Base-by-base conservation (phyloP, 2,329 filamentous ascomycete genomes). In the Saccharata proteae region DNA sequence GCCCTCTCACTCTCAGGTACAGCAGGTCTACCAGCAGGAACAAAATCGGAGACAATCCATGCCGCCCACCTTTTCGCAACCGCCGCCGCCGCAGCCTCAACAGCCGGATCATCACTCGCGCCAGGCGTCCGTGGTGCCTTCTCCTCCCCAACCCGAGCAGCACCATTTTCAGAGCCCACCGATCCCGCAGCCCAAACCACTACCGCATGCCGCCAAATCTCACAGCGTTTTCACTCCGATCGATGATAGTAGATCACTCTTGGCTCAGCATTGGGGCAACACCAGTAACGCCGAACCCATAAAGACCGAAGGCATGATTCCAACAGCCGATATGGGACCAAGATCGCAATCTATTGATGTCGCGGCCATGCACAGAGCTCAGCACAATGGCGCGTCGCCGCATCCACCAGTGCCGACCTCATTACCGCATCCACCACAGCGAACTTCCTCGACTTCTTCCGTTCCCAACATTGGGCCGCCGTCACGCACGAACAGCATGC, bases 171-270 rank as follows among this genome's bases (percentile, higher is more conserved):
- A 51, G 49, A 74, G 55, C 52, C 68, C 48, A 40, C 71, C 43
- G 51, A 66, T 51, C 60, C 74, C 34, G 43, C 61, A 81, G 40
- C 77, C 79, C 2, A 80, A 78, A 46, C 77, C 81, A 5, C 44
- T 71, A 3, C 64, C 67, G 6, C 58, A 49, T 13, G 55, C 60
- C 19, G 58, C 67, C 19, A 86, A 86, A 52, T 78, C 79, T 14
- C 79, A 86, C 51, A 94, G 86, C 54, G 96, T 98, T 37, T 96
- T 96, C 51, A 98, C 90, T 0, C 90, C 90, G 0, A 93, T 98
- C 40, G 90, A 96, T 46, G 86, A 93, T 51, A 85, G 80, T 45
- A 73, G 82, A 29, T 94, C 86, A 1, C 78, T 94, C 36, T 60
- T 94, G 25, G 84, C 83, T 9, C 82, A 88, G 41, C 85, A 93